Evolutionary conservation across 179 eudicot species (phyloP), one percentile per base, ranked within the genome.

Genomic region (Actinidia chinensis): DNA sequence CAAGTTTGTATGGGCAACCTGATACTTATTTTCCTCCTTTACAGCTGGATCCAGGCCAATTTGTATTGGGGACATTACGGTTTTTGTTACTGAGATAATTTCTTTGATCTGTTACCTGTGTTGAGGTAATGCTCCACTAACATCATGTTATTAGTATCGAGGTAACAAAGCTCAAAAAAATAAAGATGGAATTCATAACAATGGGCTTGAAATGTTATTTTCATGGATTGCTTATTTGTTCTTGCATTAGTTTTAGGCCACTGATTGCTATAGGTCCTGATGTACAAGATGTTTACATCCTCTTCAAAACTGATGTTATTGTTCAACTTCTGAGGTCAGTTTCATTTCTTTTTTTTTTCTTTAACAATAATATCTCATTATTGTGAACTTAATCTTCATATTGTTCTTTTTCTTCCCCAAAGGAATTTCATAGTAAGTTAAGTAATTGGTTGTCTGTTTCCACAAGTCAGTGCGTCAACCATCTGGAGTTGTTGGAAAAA

Each of bases 241-340:
- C 8, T 42, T 40, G 6, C 65, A 72, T 79, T 15, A 42, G 5
- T 56, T 22, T 51, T 71, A 91, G 92, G 98, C 98, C 98, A 14
- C 77, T 92, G 91, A 92, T 92, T 96, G 97, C 92, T 56, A 89
- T 94, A 75, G 94, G 92, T 80, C 97, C 97, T 79, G 97, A 94
- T 81, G 83, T 94, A 51, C 93, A 92, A 80, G 98, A 92, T 78
- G 98, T 94, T 64, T 94, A 92, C 80, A 94, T 97, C 79, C 98
- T 97, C 77, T 90, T 94, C 59, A 87, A 91, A 84, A 89, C 88
- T 42, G 98, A 94, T 89, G 87, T 92, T 58, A 85, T 94, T 65
- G 98, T 94, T 73, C 98, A 84, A 71, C 90, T 79, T 88, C 95
- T 65, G 98, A 92, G 98, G 98, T 94, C 75, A 73, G 81, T 73